Evolutionary conservation across 331 rosid species (phyloP).

Genomic region (Arachis monticola): DNA sequence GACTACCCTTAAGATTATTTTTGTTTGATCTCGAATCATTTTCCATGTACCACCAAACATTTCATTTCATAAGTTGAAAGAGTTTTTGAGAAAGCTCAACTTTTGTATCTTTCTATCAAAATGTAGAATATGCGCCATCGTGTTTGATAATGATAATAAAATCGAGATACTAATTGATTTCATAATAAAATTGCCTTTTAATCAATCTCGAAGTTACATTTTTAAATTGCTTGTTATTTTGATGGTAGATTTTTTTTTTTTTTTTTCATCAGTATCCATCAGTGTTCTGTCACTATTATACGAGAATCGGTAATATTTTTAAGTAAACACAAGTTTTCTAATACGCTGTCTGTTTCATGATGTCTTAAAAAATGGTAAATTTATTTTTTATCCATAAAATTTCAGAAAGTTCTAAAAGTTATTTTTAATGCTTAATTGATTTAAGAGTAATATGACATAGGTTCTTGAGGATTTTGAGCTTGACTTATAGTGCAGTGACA

Average conservation of each 20-base stretch:
- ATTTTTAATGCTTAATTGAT: too few species aligned
- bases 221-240: conserved; percentile 11
- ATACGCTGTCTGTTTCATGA: too few species aligned
- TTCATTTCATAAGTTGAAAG: conserved; percentile 49
- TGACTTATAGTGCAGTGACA: too few species aligned
- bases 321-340: too few species aligned
- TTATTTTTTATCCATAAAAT: too few species aligned
- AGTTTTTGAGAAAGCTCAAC: conserved; percentile 33
- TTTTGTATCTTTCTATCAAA: conserved; percentile 45
- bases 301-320: too few species aligned
- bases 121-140: conserved; percentile 43
- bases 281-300: too few species aligned
- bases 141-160: conserved; percentile 48
- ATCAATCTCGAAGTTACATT: conserved; percentile 28
- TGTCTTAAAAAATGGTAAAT: too few species aligned
- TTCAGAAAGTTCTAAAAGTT: too few species aligned
- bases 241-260: background rate
- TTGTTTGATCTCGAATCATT: conserved; percentile 32
- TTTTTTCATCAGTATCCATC: too few species aligned
- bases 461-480: too few species aligned
- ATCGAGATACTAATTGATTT: conserved; percentile 46
- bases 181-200: background rate
- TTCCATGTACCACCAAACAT: conserved; percentile 49
- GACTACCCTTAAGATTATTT: conserved; percentile 58
- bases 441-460: too few species aligned